Conservation (phyloP, 169 alveolate species). For the Amoebophrya sp. region DNA sequence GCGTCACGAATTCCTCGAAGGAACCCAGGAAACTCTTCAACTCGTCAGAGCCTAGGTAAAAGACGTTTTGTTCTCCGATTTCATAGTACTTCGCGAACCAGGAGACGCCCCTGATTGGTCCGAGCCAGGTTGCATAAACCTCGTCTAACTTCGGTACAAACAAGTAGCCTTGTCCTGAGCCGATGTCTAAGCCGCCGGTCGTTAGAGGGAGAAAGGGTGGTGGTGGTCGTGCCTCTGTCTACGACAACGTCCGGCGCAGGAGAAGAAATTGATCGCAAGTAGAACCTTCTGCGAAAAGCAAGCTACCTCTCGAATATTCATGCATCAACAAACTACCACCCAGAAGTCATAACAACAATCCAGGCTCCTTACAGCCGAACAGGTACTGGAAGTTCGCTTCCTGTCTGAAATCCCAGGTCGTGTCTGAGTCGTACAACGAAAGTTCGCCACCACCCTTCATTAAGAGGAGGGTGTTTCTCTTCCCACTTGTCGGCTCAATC, state of each 20-base stretch:
- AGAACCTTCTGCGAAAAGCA: too few species aligned
- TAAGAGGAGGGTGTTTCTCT: background rate
- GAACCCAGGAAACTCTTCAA: background rate
- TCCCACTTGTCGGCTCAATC: slow-evolving; percentile 5
- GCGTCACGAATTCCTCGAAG: background rate
- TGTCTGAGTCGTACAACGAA: slow-evolving; percentile 28
- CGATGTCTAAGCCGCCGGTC: slow-evolving; percentile 26
- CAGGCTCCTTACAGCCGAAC: slow-evolving; percentile 43
- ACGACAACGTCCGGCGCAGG: too few species aligned
- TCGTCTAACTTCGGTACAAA: slow-evolving; percentile 28
- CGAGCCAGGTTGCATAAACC: slow-evolving; percentile 34
- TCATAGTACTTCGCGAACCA: slow-evolving; percentile 30
- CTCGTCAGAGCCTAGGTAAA: background rate
- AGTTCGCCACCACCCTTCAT: slow-evolving; percentile 23
- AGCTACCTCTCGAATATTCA: too few species aligned
- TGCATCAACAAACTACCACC: too few species aligned
- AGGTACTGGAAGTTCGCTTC: slow-evolving; percentile 51
- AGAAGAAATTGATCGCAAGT: too few species aligned
- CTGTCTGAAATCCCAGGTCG: slow-evolving; percentile 32
- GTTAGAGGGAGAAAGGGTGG: too few species aligned
- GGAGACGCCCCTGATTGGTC: slow-evolving; percentile 2
- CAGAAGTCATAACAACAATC: too few species aligned
- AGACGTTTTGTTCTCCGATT: background rate
- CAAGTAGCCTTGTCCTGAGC: background rate
- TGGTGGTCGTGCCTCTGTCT: too few species aligned